Evolutionary conservation across 2,329 filamentous ascomycete genomes (phyloP), one percentile per base, ranked within the genome.

Genomic region (Thelonectria discophora): DNA sequence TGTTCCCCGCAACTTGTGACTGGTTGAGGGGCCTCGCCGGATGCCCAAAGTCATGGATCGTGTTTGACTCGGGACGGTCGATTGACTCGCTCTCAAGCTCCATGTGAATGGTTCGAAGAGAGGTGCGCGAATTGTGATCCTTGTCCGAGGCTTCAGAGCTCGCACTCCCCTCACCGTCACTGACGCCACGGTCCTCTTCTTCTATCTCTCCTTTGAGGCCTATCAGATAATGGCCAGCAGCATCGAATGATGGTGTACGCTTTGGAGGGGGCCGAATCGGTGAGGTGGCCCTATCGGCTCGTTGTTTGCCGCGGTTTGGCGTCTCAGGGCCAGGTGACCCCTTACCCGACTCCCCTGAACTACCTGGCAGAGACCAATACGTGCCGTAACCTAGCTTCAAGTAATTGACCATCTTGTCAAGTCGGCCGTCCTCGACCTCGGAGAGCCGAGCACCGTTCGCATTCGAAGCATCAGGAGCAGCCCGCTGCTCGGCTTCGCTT

Each of bases 331-430:
- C 58, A 34, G 58, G 56, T 30, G 71, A 15, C 39, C 62, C 40
- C 50, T 66, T 58, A 30, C 59, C 18, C 51, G 66, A 55, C n/a
- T 69, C 57, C n/a, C 57, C 58, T 32, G 69, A 59, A 21, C 58
- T 61, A 13, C 76, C 73, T 15, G 74, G 73, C 2, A 88, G 71
- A 13, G 82, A 81, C 87, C 87, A 90, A 66, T 88, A 87, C n/a
- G 85, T 88, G 27, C 87, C 87, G 66, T 90, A 90, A 5, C 87
- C 87, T 51, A 90, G 76, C 69, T 88, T 91, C 53, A 92, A 80
- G 69, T 88, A 90, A 65, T 83, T 85, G 71, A 89, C 83, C 68
- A 89, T 81, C 58, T 81, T 86, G 67, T 85, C 82, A 63, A 86
- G 75, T 18, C 79, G 79, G 9, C 78, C 76, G 27, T 79, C 77